Evolutionary conservation across 352 stramenopile genomes (phyloP).

Genomic region (Peronospora farinosa): DNA sequence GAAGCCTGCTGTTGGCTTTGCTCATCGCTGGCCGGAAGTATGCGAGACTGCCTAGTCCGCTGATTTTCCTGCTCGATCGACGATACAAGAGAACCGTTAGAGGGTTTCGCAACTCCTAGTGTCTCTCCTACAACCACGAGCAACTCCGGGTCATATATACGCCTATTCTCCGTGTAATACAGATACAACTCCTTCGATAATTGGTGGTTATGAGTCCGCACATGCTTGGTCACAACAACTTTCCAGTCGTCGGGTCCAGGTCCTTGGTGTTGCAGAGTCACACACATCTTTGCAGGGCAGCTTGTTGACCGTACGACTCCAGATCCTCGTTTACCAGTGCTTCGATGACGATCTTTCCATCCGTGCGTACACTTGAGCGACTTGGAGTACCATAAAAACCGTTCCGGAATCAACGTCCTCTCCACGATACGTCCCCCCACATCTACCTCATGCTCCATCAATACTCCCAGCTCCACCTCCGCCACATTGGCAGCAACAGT

Average conservation of each 20-base stretch:
- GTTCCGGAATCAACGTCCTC: constrained; percentile 51
- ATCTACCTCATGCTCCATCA: background rate
- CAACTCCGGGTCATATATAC: constrained; percentile 71
- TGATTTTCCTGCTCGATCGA: constrained; percentile 22
- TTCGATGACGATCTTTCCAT: constrained; percentile 64
- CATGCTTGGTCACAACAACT: constrained; percentile 69
- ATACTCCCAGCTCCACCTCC: constrained; percentile 3
- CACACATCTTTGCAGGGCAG: constrained; percentile 74
- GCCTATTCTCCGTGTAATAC: constrained; percentile 72
- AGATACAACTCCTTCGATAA: constrained; percentile 67
- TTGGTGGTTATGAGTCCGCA: constrained; percentile 65
- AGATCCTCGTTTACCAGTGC: constrained; percentile 57
- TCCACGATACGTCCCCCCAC: constrained; percentile 8
- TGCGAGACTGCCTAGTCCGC: constrained; percentile 12
- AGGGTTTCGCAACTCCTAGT: background rate
- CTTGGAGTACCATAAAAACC: constrained; percentile 75
- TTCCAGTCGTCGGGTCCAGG: constrained; percentile 43
- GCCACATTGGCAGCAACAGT: background rate
- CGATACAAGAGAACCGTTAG: constrained; percentile 12
- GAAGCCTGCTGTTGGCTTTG: constrained; percentile 17
- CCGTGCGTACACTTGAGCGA: constrained; percentile 77
- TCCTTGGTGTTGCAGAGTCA: constrained; percentile 54
- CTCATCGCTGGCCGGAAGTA: constrained; percentile 15
- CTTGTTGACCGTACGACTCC: constrained; percentile 57
- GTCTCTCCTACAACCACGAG: constrained; percentile 29